A percentile compares a stretch with the other conserved stretches of the same genome.
phyloP scores from a whole-genome alignment of 169 alveolate genomes.

The Cryptosporidium parvum region DNA sequence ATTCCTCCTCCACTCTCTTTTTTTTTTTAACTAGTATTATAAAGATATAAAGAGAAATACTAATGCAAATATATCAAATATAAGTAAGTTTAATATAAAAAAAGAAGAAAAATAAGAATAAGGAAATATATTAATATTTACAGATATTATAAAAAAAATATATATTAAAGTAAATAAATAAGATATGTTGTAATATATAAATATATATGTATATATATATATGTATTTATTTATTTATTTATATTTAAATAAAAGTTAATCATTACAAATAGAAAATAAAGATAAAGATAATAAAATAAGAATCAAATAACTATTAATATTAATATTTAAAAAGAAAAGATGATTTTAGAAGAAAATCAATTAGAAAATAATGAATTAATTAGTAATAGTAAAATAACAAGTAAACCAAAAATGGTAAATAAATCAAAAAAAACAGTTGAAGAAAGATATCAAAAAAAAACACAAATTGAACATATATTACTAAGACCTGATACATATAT shows the following conservation, averaged over 20 bases:
- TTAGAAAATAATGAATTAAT: slow-evolving; percentile 1
- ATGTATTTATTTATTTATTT: too few species aligned
- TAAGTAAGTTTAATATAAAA: neutral
- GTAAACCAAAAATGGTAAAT: slow-evolving; percentile 11
- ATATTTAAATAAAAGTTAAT: too few species aligned
- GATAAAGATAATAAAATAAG: neutral
- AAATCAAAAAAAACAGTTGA: slow-evolving; percentile 89
- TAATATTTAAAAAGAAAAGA: neutral
- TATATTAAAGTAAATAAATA: too few species aligned
- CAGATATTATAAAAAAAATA: too few species aligned
- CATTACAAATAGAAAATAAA: neutral
- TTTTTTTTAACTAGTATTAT: too few species aligned
- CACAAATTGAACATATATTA: slow-evolving; percentile 97
- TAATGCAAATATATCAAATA: neutral
- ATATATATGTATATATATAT: too few species aligned
- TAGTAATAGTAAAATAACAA: slow-evolving; percentile 19
- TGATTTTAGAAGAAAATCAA: slow-evolving; percentile 12
- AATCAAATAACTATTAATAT: neutral
- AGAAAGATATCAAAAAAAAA: slow-evolving; percentile 96
- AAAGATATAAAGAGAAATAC: neutral
- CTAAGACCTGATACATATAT: slow-evolving; percentile 99
- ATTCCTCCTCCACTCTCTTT: too few species aligned
- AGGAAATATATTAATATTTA: too few species aligned
- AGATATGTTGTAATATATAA: too few species aligned
- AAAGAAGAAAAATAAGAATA: neutral